A percentile compares a stretch with the other conserved stretches of the same genome.
These are phyloP conservation scores for Bruguiera parviflora DNA, from an alignment of 345 rosid species.

Conservation along the genomic window DNA sequence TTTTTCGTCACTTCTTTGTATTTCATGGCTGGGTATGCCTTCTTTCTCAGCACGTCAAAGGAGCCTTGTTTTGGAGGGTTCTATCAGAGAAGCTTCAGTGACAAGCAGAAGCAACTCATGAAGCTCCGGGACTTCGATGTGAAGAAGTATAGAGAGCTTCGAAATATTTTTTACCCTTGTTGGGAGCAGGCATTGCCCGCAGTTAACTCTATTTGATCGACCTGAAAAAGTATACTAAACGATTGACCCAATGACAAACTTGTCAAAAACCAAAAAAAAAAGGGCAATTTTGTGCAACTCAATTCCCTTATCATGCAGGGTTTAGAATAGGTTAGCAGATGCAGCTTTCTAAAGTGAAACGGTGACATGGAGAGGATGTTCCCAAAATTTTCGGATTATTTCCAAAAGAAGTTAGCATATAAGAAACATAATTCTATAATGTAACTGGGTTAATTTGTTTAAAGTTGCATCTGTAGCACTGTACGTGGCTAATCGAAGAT, in stretches of 20 bases:
- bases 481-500: no score
- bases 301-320: not conserved
- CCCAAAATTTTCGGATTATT: no score
- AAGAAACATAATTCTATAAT: no score
- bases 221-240: conserved; percentile 7
- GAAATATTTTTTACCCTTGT: conserved; percentile 31
- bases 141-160: conserved; percentile 55
- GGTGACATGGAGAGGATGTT: conserved; percentile 8
- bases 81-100: conserved; percentile 59
- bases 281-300: conserved; percentile 12
- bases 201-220: conserved; percentile 10
- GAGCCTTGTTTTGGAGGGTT: conserved; percentile 96
- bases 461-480: no score
- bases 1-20: conserved; percentile 68
- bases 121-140: conserved; percentile 43
- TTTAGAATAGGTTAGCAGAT: conserved; percentile 14
- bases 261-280: not conserved
- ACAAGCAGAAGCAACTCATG: conserved; percentile 68
- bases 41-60: conserved; percentile 73
- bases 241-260: not conserved
- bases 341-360: conserved; percentile 21
- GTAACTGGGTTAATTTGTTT: no score
- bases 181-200: not conserved
- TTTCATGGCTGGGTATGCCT: conserved; percentile 67
- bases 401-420: no score